A percentile compares a stretch with the other conserved stretches of the same genome.
These are phyloP conservation scores for Geranium incanum DNA, from an alignment of 441 rosid species.

Conservation along the genomic window DNA sequence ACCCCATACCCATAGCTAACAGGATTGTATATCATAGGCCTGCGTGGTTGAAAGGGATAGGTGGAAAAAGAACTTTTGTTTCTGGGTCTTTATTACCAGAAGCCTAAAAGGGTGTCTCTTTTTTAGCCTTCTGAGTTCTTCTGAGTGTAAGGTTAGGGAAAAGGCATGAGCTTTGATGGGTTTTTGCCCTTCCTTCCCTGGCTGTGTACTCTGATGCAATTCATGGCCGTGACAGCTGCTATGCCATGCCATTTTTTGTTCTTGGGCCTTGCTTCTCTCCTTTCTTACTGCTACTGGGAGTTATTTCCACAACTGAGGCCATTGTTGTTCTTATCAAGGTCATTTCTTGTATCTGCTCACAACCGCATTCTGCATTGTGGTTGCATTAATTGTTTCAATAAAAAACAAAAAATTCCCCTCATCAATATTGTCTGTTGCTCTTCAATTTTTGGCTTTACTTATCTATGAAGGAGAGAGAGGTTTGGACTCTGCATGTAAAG, in stretches of 20 bases:
- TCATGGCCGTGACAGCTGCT: slow-evolving; percentile 40
- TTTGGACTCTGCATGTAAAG: slow-evolving; percentile 15
- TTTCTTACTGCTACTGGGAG: slow-evolving; percentile 36
- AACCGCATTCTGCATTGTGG: neutral
- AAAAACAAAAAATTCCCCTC: neutral
- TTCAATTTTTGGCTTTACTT: slow-evolving; percentile 20
- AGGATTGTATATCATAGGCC: slow-evolving; percentile 25
- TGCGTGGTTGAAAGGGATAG: slow-evolving; percentile 21
- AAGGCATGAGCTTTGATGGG: slow-evolving; percentile 34
- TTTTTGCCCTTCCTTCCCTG: slow-evolving; percentile 27
- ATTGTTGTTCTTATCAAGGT: slow-evolving; percentile 24
- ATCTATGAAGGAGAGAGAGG: slow-evolving; percentile 4
- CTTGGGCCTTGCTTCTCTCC: slow-evolving; percentile 31
- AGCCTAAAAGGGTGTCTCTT: slow-evolving; percentile 25
- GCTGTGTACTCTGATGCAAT: slow-evolving; percentile 24
- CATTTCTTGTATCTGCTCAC: slow-evolving; percentile 8
- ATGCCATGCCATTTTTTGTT: slow-evolving; percentile 20
- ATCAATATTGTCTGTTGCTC: slow-evolving; percentile 17
- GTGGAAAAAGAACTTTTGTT: slow-evolving; percentile 13
- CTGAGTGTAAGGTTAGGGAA: slow-evolving; percentile 17
- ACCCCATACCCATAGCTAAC: slow-evolving; percentile 11
- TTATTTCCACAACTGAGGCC: slow-evolving; percentile 32
- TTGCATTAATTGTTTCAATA: slow-evolving; percentile 19
- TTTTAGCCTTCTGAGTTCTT: slow-evolving; percentile 20
- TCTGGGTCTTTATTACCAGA: slow-evolving; percentile 25